These are phyloP conservation scores for Pichia membranifaciens DNA, from an alignment of 805 yeast genomes.

Conservation along the genomic window DNA sequence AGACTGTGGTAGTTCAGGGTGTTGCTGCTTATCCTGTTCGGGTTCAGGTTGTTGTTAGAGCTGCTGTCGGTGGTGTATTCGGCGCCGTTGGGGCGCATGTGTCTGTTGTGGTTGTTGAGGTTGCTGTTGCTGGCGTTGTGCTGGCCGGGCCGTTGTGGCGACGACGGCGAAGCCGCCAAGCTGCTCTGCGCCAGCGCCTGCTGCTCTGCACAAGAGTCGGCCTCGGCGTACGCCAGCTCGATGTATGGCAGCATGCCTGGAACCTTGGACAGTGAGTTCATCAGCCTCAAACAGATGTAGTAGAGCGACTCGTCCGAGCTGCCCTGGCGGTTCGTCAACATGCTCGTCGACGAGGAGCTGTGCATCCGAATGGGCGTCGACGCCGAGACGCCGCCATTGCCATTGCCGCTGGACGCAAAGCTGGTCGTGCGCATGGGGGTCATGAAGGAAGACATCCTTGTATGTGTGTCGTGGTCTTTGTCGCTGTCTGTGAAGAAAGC, in stretches of 20 bases:
- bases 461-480: not conserved
- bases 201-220: slow-evolving; percentile 66
- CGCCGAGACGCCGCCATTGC: slow-evolving; percentile 12
- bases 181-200: slow-evolving; percentile 40
- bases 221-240: slow-evolving; percentile 55
- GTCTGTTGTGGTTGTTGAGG: not conserved
- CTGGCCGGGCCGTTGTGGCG: not conserved
- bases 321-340: slow-evolving; percentile 60
- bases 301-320: slow-evolving; percentile 62
- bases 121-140: not conserved
- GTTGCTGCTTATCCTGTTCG: not conserved
- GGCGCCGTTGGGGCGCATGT: not conserved
- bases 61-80: not conserved
- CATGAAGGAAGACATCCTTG: slow-evolving; percentile 18
- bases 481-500: not conserved
- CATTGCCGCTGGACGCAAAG: not conserved
- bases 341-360: slow-evolving; percentile 36
- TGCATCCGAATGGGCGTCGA: slow-evolving; percentile 28
- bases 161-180: not conserved
- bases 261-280: slow-evolving; percentile 48
- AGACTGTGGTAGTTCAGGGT: not conserved
- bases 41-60: not conserved
- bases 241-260: slow-evolving; percentile 67
- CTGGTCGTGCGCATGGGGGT: slow-evolving; percentile 23
- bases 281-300: slow-evolving; percentile 55